Evolutionary conservation across 2,329 filamentous ascomycete species (phyloP).

Genomic region (Botryosphaeria agaves): DNA sequence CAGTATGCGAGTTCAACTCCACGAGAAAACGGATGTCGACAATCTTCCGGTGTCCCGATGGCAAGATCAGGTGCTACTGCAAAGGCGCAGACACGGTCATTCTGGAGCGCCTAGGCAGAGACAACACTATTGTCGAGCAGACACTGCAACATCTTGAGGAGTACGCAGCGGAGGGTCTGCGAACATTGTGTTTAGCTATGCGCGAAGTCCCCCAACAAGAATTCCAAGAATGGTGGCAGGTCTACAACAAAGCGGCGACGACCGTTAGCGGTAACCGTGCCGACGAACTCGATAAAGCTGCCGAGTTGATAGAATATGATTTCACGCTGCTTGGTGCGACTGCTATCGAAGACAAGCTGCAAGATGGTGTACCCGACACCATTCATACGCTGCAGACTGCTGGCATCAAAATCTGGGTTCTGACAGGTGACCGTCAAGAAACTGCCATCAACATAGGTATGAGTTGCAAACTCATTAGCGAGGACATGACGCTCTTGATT

Average conservation of each 20-base stretch:
- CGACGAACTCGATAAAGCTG: constrained; percentile 91
- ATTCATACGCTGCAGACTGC: constrained; percentile 94
- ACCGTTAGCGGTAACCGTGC: constrained; percentile 85
- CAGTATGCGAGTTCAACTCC: constrained; percentile 98
- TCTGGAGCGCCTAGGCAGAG: constrained; percentile 66
- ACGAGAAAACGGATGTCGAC: constrained; percentile 95
- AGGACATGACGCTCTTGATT: constrained; percentile 96
- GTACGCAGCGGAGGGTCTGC: constrained; percentile 88
- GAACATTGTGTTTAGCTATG: constrained; percentile 88
- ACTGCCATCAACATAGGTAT: constrained; percentile 99
- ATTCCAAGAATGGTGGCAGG: constrained; percentile 68
- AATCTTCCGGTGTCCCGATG: constrained; percentile 90
- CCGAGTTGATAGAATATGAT: constrained; percentile 86
- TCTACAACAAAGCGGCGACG: constrained; percentile 76
- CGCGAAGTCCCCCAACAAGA: constrained; percentile 83
- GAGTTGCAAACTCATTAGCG: constrained; percentile 96
- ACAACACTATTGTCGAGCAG: constrained; percentile 70
- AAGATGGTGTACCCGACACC: constrained; percentile 94
- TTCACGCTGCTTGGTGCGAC: constrained; percentile 86
- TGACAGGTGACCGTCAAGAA: constrained; percentile 94
- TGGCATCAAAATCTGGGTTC: constrained; percentile 95
- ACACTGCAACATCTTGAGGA: constrained; percentile 94
- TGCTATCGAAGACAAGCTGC: constrained; percentile 89
- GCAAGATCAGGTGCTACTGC: constrained; percentile 82
- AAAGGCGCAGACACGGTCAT: constrained; percentile 98